Evolutionary conservation across 139 green algal genomes (phyloP), one percentile per base, ranked within the genome.

Genomic region (Micractinium sp.): DNA sequence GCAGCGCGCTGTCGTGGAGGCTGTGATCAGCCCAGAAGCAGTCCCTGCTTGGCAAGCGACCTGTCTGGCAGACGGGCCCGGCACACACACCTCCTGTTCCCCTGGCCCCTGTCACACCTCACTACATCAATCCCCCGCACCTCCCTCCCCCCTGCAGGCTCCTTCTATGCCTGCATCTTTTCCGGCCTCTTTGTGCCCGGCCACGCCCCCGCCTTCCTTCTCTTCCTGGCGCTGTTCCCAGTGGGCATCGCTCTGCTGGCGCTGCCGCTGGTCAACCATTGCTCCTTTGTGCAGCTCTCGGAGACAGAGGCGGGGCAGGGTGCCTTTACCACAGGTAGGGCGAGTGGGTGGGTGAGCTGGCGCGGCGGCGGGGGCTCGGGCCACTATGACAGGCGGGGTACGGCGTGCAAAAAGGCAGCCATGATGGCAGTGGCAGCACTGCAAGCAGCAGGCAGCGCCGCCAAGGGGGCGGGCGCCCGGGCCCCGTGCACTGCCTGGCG

Each of bases 191-290:
- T 95, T 69, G 78, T 69, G 47, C 89, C 90, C 0, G 61, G n/a
- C 5, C 25, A 92, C 33, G 89, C 90, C 41, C 53, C 85, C 56
- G 35, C 63, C 18, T 97, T 95, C 90, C 80, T 97, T 22, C 47
- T 92, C 22, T 95, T 94, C 85, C 79, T 97, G 29, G 93, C 93
- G 4, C 18, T 93, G 4, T 79, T 82, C 3, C 94, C 94, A 0
- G 31, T 88, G 1, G 22, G 84, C 4, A 29, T 94, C 0, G 85
- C 67, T 16, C 27, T 94, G 0, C 14, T 92, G 1, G 80, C 88
- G 0, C 39, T 91, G 3, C 56, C 90, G 12, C 89, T 95, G 25
- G 71, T 96, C 53, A 96, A 96, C 89, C 85, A 92, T 29, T 56
- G 87, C n/a, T 82, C 83, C 20, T 82, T 86, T 33, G 19, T 91